These are phyloP conservation scores for Sclerotinia borealis DNA, from an alignment of 2,329 filamentous ascomycete genomes.

Conservation along the genomic window DNA sequence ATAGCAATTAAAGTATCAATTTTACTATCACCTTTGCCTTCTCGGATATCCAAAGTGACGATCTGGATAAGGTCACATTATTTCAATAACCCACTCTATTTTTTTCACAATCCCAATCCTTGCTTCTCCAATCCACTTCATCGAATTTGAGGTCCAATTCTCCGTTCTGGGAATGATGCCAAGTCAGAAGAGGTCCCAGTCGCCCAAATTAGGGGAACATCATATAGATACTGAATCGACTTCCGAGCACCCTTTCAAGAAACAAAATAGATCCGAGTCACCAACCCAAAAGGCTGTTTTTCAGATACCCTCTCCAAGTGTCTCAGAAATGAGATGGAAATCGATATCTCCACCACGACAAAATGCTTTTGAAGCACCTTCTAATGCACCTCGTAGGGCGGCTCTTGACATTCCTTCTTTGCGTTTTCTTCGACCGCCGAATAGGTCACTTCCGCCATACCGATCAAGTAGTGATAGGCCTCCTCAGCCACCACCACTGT, in stretches of 20 bases:
- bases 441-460: neutral
- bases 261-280: neutral
- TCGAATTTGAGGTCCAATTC: neutral
- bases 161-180: neutral
- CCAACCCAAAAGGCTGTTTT: no score
- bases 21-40: neutral
- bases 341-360: neutral
- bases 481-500: no score
- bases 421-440: neutral
- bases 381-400: no score
- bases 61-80: neutral
- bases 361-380: neutral
- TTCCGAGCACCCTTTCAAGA: neutral
- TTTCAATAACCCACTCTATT: neutral
- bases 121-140: no score
- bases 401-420: no score
- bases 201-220: neutral
- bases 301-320: no score
- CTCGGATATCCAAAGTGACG: neutral
- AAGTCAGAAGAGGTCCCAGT: neutral
- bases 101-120: neutral
- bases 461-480: neutral
- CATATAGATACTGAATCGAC: neutral
- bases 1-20: neutral
- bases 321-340: no score